phyloP scores from a whole-genome alignment of 768 basidiomycete genomes.

The Lepiota venenata region DNA sequence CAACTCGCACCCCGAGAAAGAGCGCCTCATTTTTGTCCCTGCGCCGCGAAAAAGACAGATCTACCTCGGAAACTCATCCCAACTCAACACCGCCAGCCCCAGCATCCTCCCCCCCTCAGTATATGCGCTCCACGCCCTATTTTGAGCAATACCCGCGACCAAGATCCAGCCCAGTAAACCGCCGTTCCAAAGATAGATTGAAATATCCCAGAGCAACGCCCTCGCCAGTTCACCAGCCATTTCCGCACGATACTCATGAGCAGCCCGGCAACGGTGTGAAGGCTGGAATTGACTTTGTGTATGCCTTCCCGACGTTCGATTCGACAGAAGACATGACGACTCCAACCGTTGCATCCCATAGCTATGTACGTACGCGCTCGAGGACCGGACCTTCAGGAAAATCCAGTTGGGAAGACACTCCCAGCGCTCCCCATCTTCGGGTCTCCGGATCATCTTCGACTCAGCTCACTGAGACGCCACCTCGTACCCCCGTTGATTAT shows the following conservation, averaged over 20 bases:
- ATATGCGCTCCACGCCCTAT: slow-evolving; percentile 1
- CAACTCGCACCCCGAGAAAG: slow-evolving; percentile 45
- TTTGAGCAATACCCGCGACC: not conserved
- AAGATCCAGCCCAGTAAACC: not conserved
- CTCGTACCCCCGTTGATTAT: slow-evolving; percentile 62
- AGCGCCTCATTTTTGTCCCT: slow-evolving; percentile 58
- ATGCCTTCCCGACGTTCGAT: slow-evolving; percentile 40
- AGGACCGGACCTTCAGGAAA: slow-evolving; percentile 55
- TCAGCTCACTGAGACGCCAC: slow-evolving; percentile 66
- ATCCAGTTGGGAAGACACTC: slow-evolving; percentile 38
- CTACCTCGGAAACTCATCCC: not conserved
- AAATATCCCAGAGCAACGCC: not conserved
- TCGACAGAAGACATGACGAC: slow-evolving; percentile 24
- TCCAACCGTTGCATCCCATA: slow-evolving; percentile 23
- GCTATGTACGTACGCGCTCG: slow-evolving; percentile 47
- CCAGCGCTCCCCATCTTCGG: slow-evolving; percentile 48
- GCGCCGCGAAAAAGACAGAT: slow-evolving; percentile 44
- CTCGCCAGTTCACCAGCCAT: slow-evolving; percentile 2
- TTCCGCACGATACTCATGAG: slow-evolving; percentile 12
- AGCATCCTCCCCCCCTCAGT: not conserved
- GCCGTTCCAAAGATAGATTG: not conserved
- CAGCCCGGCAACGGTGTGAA: not conserved
- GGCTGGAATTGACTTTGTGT: slow-evolving; percentile 25
- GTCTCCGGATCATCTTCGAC: slow-evolving; percentile 69
- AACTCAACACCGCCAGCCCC: slow-evolving; percentile 15